Percentiles rank a stretch among this genome's conserved stretches.
Evolutionary conservation across 2,329 filamentous ascomycete genomes (phyloP).

Genomic region (Escovopsis sp.): DNA sequence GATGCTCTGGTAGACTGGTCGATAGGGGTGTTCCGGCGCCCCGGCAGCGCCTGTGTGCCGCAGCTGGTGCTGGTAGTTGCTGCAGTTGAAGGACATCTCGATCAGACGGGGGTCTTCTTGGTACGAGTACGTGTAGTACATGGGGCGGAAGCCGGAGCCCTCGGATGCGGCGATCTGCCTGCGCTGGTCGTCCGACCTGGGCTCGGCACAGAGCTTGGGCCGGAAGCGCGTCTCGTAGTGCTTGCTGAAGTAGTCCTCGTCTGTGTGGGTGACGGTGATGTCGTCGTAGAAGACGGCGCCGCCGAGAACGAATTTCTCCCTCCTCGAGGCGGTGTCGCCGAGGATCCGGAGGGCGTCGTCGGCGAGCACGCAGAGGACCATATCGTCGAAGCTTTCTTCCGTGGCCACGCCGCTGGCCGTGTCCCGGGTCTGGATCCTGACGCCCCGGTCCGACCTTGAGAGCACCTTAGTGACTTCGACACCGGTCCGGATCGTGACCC

Average conservation of each 20-base stretch:
- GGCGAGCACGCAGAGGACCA: conserved; percentile 50
- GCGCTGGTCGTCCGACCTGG: conserved; percentile 25
- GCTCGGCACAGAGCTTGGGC: conserved; percentile 32
- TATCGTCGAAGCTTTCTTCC: conserved; percentile 45
- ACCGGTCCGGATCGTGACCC: conserved; percentile 39
- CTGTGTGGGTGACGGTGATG: conserved; percentile 54
- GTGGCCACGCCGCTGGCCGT: conserved; percentile 32
- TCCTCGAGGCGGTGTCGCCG: conserved; percentile 38
- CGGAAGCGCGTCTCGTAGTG: conserved; percentile 52
- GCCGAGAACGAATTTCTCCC: conserved; percentile 54
- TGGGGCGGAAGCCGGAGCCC: conserved; percentile 42
- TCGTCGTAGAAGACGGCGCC: conserved; percentile 56
- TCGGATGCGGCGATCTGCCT: conserved; percentile 26
- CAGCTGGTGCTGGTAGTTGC: conserved; percentile 62
- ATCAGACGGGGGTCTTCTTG: conserved; percentile 39
- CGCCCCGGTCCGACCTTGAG: conserved; percentile 33
- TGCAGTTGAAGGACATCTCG: conserved; percentile 62
- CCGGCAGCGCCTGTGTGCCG: conserved; percentile 21
- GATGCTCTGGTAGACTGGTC: conserved; percentile 57
- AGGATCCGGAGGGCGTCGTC: conserved; percentile 50
- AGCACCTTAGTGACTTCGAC: conserved; percentile 41
- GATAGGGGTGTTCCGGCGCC: conserved; percentile 17
- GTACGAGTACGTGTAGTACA: conserved; percentile 53
- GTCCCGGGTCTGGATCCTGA: conserved; percentile 39
- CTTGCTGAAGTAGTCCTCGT: conserved; percentile 48